Conservation (phyloP, 2,329 filamentous ascomycete genomes). For the Coleophoma cylindrospora region DNA sequence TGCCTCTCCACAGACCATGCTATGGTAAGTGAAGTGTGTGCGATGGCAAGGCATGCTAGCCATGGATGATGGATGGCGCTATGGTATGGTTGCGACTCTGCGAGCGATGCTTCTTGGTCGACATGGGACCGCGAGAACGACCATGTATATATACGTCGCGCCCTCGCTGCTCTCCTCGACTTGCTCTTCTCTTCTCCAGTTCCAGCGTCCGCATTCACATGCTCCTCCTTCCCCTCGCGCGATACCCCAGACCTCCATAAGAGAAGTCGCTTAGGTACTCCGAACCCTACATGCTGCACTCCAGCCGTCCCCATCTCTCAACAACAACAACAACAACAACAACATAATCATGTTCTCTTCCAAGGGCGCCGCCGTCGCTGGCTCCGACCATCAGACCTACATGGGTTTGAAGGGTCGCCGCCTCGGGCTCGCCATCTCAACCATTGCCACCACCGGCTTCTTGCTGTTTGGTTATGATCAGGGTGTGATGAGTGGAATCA, state of each 20-base stretch:
- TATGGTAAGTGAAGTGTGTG: too few relatives aligned
- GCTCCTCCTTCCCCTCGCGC: not conserved
- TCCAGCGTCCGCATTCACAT: not conserved
- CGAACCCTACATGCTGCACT: not conserved
- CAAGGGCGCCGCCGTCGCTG: not conserved
- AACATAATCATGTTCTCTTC: not conserved
- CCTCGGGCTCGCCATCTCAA: conserved; percentile 65
- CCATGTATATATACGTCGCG: not conserved
- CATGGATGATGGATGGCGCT: too few relatives aligned
- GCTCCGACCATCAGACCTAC: conserved; percentile 30
- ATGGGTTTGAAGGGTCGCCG: conserved; percentile 61
- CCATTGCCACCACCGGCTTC: conserved; percentile 71
- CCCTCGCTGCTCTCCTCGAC: not conserved
- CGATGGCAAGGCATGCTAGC: too few relatives aligned
- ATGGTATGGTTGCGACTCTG: not conserved
- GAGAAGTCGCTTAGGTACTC: not conserved
- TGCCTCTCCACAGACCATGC: too few relatives aligned
- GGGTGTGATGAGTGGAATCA: conserved; percentile 76
- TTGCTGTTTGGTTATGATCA: conserved; percentile 89
- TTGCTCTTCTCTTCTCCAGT: not conserved
- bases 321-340: too few relatives aligned
- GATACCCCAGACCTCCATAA: conserved; percentile 1
- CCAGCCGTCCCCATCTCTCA: not conserved
- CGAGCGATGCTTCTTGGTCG: not conserved
- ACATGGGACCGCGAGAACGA: not conserved